A percentile compares a stretch with the other conserved stretches of the same genome.
Evolutionary conservation across 805 yeast genomes (phyloP).

Genomic region (Candida namnaoensis): DNA sequence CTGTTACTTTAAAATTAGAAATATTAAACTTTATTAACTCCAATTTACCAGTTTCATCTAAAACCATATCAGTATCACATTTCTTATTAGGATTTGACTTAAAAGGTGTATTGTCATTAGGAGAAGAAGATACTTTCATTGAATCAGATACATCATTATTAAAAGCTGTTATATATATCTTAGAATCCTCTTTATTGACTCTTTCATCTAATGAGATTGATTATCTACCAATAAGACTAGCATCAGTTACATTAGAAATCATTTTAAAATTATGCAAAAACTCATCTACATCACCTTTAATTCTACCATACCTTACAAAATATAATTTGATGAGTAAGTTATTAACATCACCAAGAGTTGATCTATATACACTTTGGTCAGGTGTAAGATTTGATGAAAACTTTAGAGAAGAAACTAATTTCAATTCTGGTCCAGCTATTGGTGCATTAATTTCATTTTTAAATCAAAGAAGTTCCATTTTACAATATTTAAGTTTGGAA

Average conservation of each 20-base stretch:
- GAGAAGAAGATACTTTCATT: conserved; percentile 41
- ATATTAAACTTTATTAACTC: conserved; percentile 49
- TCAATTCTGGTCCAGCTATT: conserved; percentile 24
- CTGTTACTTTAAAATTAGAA: conserved; percentile 42
- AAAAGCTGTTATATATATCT: conserved; percentile 38
- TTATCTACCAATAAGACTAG: conserved; percentile 49
- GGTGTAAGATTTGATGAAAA: conserved; percentile 34
- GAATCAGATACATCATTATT: conserved; percentile 48
- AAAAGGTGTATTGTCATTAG: conserved; percentile 40
- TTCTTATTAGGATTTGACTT: conserved; percentile 69
- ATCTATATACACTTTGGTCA: conserved; percentile 47
- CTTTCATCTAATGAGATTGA: conserved; percentile 33
- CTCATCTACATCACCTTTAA: conserved; percentile 39
- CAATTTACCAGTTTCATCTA: conserved; percentile 34
- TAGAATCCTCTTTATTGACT: conserved; percentile 38
- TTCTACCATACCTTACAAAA: conserved; percentile 46
- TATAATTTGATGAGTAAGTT: conserved; percentile 41
- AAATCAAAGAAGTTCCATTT: conserved; percentile 46
- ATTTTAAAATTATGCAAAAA: conserved; percentile 54
- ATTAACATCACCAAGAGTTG: conserved; percentile 43
- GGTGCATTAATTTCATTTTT: conserved; percentile 56
- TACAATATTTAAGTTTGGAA: conserved; percentile 65
- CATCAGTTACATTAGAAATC: conserved; percentile 51
- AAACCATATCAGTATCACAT: conserved; percentile 53
- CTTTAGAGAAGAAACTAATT: conserved; percentile 19